Evolutionary conservation across 805 yeast species (phyloP), one percentile per base, ranked within the genome.

Genomic region (Sugiyamaella americana): DNA sequence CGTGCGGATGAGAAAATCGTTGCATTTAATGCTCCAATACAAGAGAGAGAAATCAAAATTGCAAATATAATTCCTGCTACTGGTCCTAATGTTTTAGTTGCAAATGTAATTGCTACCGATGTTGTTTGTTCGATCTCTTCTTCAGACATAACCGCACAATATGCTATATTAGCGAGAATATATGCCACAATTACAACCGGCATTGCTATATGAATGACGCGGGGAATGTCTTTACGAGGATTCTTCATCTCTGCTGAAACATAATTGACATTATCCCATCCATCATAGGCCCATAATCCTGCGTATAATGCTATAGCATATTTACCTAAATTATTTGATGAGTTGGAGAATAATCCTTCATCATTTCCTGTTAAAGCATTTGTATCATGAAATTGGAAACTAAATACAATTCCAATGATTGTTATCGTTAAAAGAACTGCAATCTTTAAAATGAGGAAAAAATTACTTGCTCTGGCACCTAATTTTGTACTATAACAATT

Each of bases 81-180:
- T 2, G 50, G 24, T 4, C 69, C 67, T 16, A 61, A 44, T 2
- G 65, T 55, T 26, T 51, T 49, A 2, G 53, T 44, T 22, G 67
- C 67, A 34, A 69, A 55, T 4, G 63, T 54, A 30, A 68, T 48
- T 3, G 69, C 69, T 2, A 69, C 68, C 1, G 70, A 63, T 11
- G 63, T 56, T 2, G 70, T 55, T 2, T 51, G 41, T 19, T 58
- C 55, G 10, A 68, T 51, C 37, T 72, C 79, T 4, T 79, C 82
- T 51, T 75, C 73, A 47, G 89, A 85, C 36, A 88, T 86, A 41
- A 87, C 91, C 3, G 87, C 88, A 60, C 79, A 68, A 53, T 69
- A 69, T 4, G 69, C 61, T 13, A 61, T 20, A 47, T 68, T 69
- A 13, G 68, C 66, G 17, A 61, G 46, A 18, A 66, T 24, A 51